These are phyloP conservation scores for Fraxinus cuspidata DNA, from an alignment of 257 asterid genomes.

Conservation along the genomic window DNA sequence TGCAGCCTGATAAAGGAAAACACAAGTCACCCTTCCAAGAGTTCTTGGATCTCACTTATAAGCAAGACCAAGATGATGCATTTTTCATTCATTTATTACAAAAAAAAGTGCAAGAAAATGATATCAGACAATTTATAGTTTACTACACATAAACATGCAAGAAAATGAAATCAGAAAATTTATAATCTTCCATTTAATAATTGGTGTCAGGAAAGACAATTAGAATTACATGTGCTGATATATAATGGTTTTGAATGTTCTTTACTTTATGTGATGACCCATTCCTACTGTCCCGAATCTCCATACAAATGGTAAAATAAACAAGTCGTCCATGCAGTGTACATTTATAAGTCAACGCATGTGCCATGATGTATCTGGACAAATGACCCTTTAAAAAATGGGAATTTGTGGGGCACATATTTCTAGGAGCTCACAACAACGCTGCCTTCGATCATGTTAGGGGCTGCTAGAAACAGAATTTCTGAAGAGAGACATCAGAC, in stretches of 20 bases:
- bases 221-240: neutral
- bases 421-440: neutral
- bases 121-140: neutral
- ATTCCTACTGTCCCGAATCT: neutral
- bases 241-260: neutral
- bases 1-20: neutral
- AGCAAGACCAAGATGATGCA: conserved; percentile 13
- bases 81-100: neutral
- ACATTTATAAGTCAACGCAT: conserved; percentile 10
- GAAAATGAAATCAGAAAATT: neutral
- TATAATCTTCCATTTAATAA: neutral
- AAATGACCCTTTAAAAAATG: conserved; percentile 1
- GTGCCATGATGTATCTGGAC: conserved; percentile 8
- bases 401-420: conserved; percentile 7
- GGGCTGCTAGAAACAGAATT: conserved; percentile 7
- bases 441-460: neutral
- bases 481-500: conserved; percentile 9
- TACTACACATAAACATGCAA: neutral
- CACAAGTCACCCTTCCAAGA: neutral
- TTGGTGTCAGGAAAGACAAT: neutral
- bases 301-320: neutral
- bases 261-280: conserved; percentile 7
- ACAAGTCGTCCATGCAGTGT: neutral
- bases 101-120: neutral
- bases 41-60: neutral